phyloP scores from a whole-genome alignment of 352 stramenopile genomes.

The Phytophthora boehmeriae region DNA sequence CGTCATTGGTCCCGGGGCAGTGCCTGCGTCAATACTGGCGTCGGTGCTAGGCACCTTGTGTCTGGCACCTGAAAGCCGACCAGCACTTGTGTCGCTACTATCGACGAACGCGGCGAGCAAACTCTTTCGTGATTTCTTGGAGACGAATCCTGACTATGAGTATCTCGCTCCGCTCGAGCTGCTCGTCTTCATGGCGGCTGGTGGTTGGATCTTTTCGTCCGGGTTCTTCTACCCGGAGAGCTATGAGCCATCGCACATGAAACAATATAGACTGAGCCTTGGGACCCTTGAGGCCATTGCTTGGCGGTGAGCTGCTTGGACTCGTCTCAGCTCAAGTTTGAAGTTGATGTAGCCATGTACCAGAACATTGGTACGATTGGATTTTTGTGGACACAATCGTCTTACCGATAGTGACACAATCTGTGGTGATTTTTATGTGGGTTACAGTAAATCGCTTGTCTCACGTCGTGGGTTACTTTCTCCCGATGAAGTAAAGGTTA shows the following conservation, averaged over 20 bases:
- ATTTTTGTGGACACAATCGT: no score
- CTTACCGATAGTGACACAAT: no score
- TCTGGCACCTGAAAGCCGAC: conserved; percentile 42
- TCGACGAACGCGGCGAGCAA: conserved; percentile 55
- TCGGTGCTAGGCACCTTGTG: conserved; percentile 40
- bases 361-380: no score
- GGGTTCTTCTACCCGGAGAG: conserved; percentile 64
- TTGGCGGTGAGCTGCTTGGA: no score
- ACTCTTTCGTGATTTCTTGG: conserved; percentile 31
- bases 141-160: conserved; percentile 37
- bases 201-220: conserved; percentile 69
- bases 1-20: conserved; percentile 22
- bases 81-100: conserved; percentile 54
- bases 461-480: conserved; percentile 24
- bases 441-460: no score
- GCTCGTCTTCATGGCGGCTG: conserved; percentile 50
- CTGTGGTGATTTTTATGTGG: no score
- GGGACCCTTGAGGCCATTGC: no score
- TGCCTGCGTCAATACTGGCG: conserved; percentile 39
- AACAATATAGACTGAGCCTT: no score
- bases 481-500: conserved; percentile 2
- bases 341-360: no score
- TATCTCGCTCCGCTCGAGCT: conserved; percentile 49
- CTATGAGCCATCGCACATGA: conserved; percentile 60
- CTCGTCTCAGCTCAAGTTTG: no score